Conservation (phyloP, 2,329 filamentous ascomycete genomes). For the Fusarium miscanthi region DNA sequence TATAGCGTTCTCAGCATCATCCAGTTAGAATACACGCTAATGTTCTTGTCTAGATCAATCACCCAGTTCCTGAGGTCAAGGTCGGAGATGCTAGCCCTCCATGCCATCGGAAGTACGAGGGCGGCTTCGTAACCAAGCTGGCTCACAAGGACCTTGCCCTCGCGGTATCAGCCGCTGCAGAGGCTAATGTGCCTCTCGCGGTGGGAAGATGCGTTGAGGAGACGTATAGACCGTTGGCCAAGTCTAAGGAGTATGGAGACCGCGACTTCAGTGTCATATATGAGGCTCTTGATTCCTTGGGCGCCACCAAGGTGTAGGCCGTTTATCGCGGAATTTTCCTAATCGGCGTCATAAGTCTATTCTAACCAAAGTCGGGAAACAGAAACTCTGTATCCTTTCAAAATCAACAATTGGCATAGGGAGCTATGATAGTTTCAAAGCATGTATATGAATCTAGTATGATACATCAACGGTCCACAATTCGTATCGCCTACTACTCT, state of each 20-base stretch:
- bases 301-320: background rate
- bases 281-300: background rate
- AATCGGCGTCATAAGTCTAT: background rate
- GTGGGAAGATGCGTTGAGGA: background rate
- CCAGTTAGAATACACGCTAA: background rate
- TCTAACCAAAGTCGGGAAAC: too few species aligned
- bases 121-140: background rate
- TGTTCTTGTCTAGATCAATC: background rate
- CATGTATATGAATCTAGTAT: too few species aligned
- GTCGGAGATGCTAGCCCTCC: background rate
- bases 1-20: fast-evolving
- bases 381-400: too few species aligned
- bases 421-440: background rate
- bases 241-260: background rate
- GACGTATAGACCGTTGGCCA: background rate
- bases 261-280: background rate
- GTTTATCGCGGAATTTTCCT: background rate
- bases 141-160: background rate
- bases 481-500: background rate
- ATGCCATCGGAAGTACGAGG: background rate
- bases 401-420: background rate
- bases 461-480: background rate
- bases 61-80: background rate
- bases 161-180: background rate
- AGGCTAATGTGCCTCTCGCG: background rate